Evolutionary conservation across 345 rosid species (phyloP).

Genomic region (Triadica sebifera): DNA sequence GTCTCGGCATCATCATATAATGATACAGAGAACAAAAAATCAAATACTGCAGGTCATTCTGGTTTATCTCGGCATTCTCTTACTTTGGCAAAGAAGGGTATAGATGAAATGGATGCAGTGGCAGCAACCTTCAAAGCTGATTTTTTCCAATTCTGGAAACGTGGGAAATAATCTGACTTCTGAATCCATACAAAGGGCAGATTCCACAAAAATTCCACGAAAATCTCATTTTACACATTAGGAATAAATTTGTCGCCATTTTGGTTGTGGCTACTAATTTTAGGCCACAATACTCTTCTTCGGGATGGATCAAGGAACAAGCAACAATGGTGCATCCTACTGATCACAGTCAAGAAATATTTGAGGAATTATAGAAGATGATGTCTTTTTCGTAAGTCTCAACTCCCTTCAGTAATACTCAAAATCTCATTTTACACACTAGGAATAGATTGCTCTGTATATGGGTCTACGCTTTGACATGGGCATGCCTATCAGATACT

Average conservation of each 20-base stretch:
- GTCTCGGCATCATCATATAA: not conserved
- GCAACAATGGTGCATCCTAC: slow-evolving; percentile 13
- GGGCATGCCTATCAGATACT: not conserved
- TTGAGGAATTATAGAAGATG: not conserved
- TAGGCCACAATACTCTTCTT: not conserved
- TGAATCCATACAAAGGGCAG: not conserved
- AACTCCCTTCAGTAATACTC: not conserved
- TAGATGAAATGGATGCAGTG: slow-evolving; percentile 2
- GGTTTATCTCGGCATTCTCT: slow-evolving; percentile 6
- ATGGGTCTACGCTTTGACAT: not conserved
- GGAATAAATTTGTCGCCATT: not conserved
- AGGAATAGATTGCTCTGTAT: not conserved
- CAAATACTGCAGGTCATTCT: slow-evolving; percentile 5
- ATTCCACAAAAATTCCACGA: not conserved
- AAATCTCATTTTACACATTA: no score
- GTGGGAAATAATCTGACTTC: slow-evolving; percentile 8
- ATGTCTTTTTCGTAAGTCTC: slow-evolving; percentile 5
- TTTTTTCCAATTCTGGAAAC: not conserved
- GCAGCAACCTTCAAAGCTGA: slow-evolving; percentile 19
- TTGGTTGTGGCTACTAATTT: not conserved
- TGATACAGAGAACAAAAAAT: not conserved
- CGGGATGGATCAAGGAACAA: slow-evolving; percentile 9
- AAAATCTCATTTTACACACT: not conserved
- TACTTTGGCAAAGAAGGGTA: slow-evolving; percentile 5
- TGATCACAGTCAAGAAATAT: slow-evolving; percentile 7